Evolutionary conservation across 2,329 filamentous ascomycete species (phyloP), one percentile per base, ranked within the genome.

Genomic region (Cadophora sp.): DNA sequence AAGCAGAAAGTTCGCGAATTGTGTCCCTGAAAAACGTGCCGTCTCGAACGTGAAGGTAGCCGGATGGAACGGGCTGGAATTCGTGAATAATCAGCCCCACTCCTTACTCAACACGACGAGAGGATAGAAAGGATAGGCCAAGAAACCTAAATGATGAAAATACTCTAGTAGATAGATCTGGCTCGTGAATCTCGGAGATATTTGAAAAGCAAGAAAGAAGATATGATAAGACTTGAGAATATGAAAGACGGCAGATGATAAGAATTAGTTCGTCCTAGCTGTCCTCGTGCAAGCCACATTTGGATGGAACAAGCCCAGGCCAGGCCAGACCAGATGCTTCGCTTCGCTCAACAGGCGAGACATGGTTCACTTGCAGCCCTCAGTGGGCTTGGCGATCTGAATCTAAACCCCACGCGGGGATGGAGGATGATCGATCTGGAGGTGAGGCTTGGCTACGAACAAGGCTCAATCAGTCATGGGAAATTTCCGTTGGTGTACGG

Each of bases 1-100:
- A 55, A 31, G 51, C 51, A 55, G 27, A n/a, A 31, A 19, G 16
- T 31, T 29, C 14, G 50, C 14, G 27, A 51, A 29, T 55, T 29
- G 51, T 29, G 27, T 14, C 16, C 26, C 14, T 55, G 51, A 31
- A 31, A 43, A 59, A 59, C 34, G 56, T 59, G 56, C 56, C 22
- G 22, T 59, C 11, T n/a, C 27, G 51, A 55, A 29, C 14, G 51
- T 55, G 12, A 37, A 5, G 22, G 55, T 55, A 19, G 56, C 34
- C 56, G 56, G 56, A 59, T 59, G 56, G 12, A 40, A 34, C 56
- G 34, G 56, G 56, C 34, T 37, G 56, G n/a, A n/a, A 1, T 14
- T 58, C 31, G 31, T 58, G 55, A 58, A 58, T 58, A 59, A 59
- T 59, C 56, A 40, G 34, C 31, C 43, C 31, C 31, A 59, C 56